Base-by-base conservation (phyloP, 2,329 filamentous ascomycete species). In the Cordyceps pruinosa region DNA sequence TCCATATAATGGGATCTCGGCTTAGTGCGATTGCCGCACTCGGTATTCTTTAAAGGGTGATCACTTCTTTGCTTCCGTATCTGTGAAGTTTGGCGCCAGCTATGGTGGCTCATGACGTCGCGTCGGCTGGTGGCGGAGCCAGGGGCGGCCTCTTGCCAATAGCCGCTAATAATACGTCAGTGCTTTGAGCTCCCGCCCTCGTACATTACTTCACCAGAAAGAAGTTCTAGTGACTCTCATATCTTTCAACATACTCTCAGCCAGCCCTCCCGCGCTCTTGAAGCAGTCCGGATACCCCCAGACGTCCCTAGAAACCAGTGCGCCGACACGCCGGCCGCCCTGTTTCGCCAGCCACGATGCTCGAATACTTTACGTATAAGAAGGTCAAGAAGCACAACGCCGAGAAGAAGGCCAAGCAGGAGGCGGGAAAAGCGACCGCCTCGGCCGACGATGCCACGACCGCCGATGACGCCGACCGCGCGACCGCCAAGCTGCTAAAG, bases 351-450 rank as follows among this genome's bases (percentile, higher is more conserved):
- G 47, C 48, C 65, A 73, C 61, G 49, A 87, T 87, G 84, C 66
- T 86, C 60, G 82, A 86, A 69, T 86, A 83, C 69, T 80, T 86
- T 62, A 72, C 76, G 35, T 81, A 79, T 73, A 85, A 81, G 68
- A 86, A 85, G 68, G 72, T 77, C 66, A 86, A 85, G 72, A 83
- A 85, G 70, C 72, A 80, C 66, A 77, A 75, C 63, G 77, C 73
- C 2, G 75, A 82, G 58, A 80, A 82, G 59, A 70, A 70, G 17
- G 69, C 68, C 28, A 65, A 67, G 46, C 63, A 67, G 23, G 60
- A 68, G 8, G 61, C 59, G 10, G 62, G 63, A 13, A 63, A 63
- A 13, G 64, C 61, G 28, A 60, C 65, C 26, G 59, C 66, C 53
- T 60, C 61, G 39, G 63, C 63, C 13, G 59, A 61, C 21, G 56